These are phyloP conservation scores for Cryptomeria japonica DNA, from an alignment of 75 land plant genomes.

Conservation along the genomic window DNA sequence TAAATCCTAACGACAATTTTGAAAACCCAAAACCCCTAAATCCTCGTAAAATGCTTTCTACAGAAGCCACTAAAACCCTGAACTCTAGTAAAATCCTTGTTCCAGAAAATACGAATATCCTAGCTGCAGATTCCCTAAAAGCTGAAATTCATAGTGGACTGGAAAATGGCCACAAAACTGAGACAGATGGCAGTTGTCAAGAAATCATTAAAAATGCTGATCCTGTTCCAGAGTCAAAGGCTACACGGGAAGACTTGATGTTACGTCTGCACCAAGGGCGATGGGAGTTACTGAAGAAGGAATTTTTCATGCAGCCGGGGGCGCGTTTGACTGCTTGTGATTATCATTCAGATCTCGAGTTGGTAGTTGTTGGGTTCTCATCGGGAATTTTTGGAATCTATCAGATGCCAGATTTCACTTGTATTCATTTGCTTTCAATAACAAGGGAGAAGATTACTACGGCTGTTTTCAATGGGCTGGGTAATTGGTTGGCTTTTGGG, in stretches of 20 bases:
- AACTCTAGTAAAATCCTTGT: background rate
- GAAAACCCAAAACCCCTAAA: background rate
- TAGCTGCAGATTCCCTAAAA: background rate
- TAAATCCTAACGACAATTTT: constrained; percentile 7
- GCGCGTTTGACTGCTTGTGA: constrained; percentile 80
- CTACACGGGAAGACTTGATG: constrained; percentile 10
- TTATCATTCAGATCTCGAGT: constrained; percentile 71
- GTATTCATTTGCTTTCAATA: constrained; percentile 89
- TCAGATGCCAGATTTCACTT: constrained; percentile 93
- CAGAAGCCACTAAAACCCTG: background rate
- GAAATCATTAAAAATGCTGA: constrained; percentile 23
- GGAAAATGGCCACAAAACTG: background rate
- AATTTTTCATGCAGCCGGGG: constrained; percentile 59
- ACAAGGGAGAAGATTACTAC: constrained; percentile 87
- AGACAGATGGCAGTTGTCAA: background rate
- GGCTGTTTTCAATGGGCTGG: constrained; percentile 76
- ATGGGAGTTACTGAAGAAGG: constrained; percentile 78
- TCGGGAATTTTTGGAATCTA: constrained; percentile 92
- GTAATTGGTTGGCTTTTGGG: constrained; percentile 96
- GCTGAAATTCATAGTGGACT: background rate
- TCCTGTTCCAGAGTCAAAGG: constrained; percentile 9
- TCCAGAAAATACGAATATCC: background rate
- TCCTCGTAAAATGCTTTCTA: background rate
- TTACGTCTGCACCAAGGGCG: constrained; percentile 43
- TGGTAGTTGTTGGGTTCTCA: constrained; percentile 87